Evolutionary conservation across 73 alveolate species (phyloP).

Genomic region (Tetrahymena thermophila): DNA sequence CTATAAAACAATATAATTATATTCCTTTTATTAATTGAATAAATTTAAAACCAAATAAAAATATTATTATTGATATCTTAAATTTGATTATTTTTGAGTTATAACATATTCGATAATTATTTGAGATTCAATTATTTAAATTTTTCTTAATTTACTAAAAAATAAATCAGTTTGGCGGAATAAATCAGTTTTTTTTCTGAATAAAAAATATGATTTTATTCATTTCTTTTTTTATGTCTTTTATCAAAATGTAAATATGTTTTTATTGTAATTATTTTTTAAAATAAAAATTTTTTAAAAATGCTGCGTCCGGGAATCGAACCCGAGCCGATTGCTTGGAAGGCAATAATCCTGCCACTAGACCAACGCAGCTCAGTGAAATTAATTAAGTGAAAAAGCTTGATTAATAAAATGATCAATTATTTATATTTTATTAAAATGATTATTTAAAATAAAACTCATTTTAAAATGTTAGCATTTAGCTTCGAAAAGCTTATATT

Average conservation of each 20-base stretch:
- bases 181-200: not conserved
- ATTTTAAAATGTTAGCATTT: not conserved
- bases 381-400: not conserved
- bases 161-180: no score
- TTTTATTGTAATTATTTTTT: not conserved
- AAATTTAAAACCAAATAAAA: not conserved
- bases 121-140: not conserved
- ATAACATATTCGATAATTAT: no score
- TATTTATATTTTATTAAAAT: not conserved
- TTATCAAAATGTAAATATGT: no score
- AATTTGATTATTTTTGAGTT: not conserved
- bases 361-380: slow-evolving; percentile 6
- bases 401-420: not conserved
- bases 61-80: not conserved
- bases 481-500: not conserved
- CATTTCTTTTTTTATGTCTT: not conserved
- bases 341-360: slow-evolving; percentile 4
- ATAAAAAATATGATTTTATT: no score
- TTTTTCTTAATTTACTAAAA: no score
- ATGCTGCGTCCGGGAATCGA: slow-evolving; percentile 7
- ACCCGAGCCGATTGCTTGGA: slow-evolving; percentile 7
- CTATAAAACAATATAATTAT: not conserved
- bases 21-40: not conserved
- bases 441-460: not conserved
- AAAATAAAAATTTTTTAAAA: not conserved